Base-by-base conservation (phyloP, 306 rosid genomes). In the Hippophae gyantsensis region DNA sequence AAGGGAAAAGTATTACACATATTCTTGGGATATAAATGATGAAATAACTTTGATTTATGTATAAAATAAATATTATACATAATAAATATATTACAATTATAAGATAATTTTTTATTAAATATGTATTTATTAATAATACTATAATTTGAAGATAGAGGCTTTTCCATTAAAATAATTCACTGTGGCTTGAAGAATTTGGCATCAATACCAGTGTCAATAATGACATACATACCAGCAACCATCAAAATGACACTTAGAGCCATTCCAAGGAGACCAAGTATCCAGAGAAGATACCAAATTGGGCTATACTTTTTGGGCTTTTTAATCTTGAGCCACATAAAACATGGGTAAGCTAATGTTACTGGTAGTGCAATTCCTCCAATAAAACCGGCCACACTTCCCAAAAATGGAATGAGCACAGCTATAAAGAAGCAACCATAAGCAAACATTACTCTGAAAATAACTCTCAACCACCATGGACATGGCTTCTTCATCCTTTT, bases 271-370 rank as follows among this genome's bases (percentile, higher is more conserved):
- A 60, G 27, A 23, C 82, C 82, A 14, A 80, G 67, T 12, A 54
- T 55, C 85, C 79, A 80, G 41, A 73, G 72, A 7, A 70, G 60
- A 13, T 69, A 70, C 85, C 85, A 80, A 6, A 48, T 65, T 10
- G 49, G 18, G 42, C 72, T 23, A 43, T 47, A 76, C 49, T 13
- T 61, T 65, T 70, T 63, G 0, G 85, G 85, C 44, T 70, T 76
- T 57, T 76, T 80, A n/a, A 76, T 73, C 71, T 66, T 67, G 41
- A 80, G 54, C 85, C 85, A 80, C 85, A 76, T 76, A 63, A 76
- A 80, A 50, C 82, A 70, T 3, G 85, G 85, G 56, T 73, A 80
- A 6, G 77, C 82, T 27, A 76, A 64, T 7, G 85, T 80, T 26
- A 80, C 79, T 0, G 85, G 85, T 59, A 80, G 26, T 3, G 82